Base-by-base conservation (phyloP, 768 basidiomycete genomes). In the Fomitopsis serialis region DNA sequence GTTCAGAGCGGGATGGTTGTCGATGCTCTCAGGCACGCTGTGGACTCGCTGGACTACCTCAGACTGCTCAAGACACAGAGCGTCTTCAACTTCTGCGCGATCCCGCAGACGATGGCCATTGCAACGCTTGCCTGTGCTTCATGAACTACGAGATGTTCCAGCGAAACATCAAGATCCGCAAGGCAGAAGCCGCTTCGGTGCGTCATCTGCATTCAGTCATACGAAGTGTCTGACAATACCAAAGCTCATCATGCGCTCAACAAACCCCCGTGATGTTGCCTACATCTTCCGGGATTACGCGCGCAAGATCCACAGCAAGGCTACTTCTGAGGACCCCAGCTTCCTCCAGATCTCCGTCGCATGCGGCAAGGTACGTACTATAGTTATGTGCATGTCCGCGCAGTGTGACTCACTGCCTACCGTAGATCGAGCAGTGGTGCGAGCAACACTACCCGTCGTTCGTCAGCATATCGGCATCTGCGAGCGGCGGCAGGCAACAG, bases 381-480 rank as follows among this genome's bases (percentile, higher is more conserved):
- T n/a, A n/a, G n/a, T n/a, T n/a, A n/a, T n/a, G n/a, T n/a, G n/a
- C n/a, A n/a, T n/a, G n/a, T n/a, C n/a, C n/a, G n/a, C n/a, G n/a
- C n/a, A n/a, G 40, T 46, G 9, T 43, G 32, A n/a, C 24, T 52
- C 50, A 22, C 44, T 35, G 59, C 23, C 24, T 32, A 32, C 57
- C 56, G 48, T 21, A 86, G 92, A 91, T 98, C 67, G 95, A 98
- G 62, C 82, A 85, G 70, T 98, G 96, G 96, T 84, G 75, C 53
- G 96, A 98, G 69, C 88, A 85, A 60, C 78, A 95, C 68, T 99
- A 91, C 72, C 96, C 96, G 2, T 91, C 93, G 2, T 97, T 96
- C 74, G 80, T 99, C 42, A 66, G 68, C 5, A 58, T 79, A 61
- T 61, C 42, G 21, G 46, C 17, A 34, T 54, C 54, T 35, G 15